Percentiles rank a stretch among this genome's conserved stretches.
Conservation (phyloP, 2,329 filamentous ascomycete species). For the Immersiporthe knoxdaviesiana region DNA sequence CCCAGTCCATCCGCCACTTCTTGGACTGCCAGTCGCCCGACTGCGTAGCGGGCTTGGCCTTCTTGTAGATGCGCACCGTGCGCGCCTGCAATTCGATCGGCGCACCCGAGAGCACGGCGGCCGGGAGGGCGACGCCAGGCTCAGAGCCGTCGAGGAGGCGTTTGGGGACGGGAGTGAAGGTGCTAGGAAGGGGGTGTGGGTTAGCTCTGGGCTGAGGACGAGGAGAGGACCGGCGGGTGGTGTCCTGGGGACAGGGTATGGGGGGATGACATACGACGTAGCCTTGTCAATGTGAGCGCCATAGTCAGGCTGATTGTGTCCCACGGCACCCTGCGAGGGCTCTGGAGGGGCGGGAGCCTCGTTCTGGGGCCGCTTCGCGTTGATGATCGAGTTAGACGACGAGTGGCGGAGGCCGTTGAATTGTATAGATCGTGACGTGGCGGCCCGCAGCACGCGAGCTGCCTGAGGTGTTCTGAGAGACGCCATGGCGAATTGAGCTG, state of each 20-base stretch:
- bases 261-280: constrained; percentile 72
- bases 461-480: constrained; percentile 63
- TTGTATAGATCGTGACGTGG: constrained; percentile 43
- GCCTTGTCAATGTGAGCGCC: constrained; percentile 80
- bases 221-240: neutral
- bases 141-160: constrained; percentile 90
- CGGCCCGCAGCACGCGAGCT: constrained; percentile 55
- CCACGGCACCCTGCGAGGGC: constrained; percentile 40
- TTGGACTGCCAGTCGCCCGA: constrained; percentile 84
- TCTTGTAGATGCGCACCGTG: constrained; percentile 91
- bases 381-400: constrained; percentile 54
- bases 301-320: constrained; percentile 77
- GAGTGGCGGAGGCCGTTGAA: constrained; percentile 58
- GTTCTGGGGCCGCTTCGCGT: constrained; percentile 32
- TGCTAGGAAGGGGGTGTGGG: constrained; percentile 59
- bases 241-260: too few species aligned
- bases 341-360: constrained; percentile 42
- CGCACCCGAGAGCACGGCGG: constrained; percentile 86
- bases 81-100: constrained; percentile 92
- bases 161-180: constrained; percentile 89
- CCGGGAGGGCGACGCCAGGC: constrained; percentile 72
- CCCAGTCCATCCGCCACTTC: constrained; percentile 98
- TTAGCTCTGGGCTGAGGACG: neutral
- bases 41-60: constrained; percentile 92
- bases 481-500: constrained; percentile 57